Evolutionary conservation across 495 filamentous ascomycete species (phyloP).

Genomic region (Pseudoneurospora amorphoporcata): DNA sequence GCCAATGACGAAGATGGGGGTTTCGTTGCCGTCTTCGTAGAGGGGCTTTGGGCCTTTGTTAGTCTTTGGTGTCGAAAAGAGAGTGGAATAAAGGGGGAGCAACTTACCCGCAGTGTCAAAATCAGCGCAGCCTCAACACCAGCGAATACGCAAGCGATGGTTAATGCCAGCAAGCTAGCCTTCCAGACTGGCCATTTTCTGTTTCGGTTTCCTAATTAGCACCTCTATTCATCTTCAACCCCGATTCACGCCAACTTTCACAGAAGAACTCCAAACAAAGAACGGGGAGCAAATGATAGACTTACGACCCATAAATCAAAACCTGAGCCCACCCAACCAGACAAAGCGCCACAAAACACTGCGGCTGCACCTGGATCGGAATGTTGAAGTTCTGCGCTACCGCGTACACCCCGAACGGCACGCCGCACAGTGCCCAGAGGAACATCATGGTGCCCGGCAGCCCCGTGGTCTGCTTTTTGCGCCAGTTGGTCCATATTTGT

Average conservation of each 20-base stretch:
- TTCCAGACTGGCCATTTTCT: slow-evolving; percentile 45
- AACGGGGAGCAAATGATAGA: not conserved
- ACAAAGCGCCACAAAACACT: slow-evolving; percentile 54
- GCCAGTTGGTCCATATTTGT: slow-evolving; percentile 63
- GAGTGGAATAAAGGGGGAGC: not conserved
- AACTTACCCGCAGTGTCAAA: slow-evolving; percentile 47
- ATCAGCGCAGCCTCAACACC: slow-evolving; percentile 53
- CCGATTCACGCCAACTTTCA: not conserved
- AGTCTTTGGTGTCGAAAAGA: not conserved
- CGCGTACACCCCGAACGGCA: slow-evolving; percentile 36
- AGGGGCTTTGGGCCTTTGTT: slow-evolving; percentile 20
- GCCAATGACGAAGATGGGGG: slow-evolving; percentile 48
- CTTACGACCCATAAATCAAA: slow-evolving; percentile 52
- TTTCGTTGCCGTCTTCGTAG: slow-evolving; percentile 41
- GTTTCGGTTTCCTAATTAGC: not conserved
- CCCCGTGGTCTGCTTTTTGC: slow-evolving; percentile 59
- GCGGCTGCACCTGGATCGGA: slow-evolving; percentile 64
- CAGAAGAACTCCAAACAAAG: not conserved
- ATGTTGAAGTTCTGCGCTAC: slow-evolving; percentile 58
- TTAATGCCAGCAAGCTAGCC: slow-evolving; percentile 31
- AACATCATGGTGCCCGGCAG: slow-evolving; percentile 66
- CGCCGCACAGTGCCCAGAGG: slow-evolving; percentile 54
- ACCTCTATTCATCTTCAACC: not conserved
- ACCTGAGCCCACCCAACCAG: slow-evolving; percentile 59
- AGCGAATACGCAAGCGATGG: slow-evolving; percentile 38